A percentile compares a stretch with the other conserved stretches of the same genome.
phyloP scores from a whole-genome alignment of 495 filamentous ascomycete genomes.

The Acidiella bohemica region DNA sequence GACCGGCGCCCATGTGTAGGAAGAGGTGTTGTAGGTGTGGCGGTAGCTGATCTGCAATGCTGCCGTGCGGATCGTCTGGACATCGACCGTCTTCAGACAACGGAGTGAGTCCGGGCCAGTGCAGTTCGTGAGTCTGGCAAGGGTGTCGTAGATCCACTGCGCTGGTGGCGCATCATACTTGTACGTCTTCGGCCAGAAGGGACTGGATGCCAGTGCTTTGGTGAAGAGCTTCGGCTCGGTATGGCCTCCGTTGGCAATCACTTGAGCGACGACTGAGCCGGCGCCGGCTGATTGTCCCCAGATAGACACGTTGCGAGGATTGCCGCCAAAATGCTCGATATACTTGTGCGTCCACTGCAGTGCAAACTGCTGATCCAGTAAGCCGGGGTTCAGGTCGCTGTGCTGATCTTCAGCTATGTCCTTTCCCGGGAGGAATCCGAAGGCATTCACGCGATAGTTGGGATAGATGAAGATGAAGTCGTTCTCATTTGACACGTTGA shows the following conservation, averaged over 20 bases:
- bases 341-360: slow-evolving; percentile 24
- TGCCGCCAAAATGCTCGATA: slow-evolving; percentile 24
- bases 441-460: slow-evolving; percentile 45
- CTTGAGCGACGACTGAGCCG: slow-evolving; percentile 42
- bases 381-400: slow-evolving; percentile 30
- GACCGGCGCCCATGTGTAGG: slow-evolving; percentile 47
- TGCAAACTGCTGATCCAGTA: slow-evolving; percentile 25
- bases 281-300: slow-evolving; percentile 39
- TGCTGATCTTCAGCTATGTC: slow-evolving; percentile 34
- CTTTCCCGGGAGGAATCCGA: slow-evolving; percentile 43
- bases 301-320: slow-evolving; percentile 23
- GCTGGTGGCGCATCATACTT: slow-evolving; percentile 35
- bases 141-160: slow-evolving; percentile 36
- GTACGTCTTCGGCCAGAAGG: slow-evolving; percentile 51
- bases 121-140: slow-evolving; percentile 37
- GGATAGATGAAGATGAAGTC: slow-evolving; percentile 41
- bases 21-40: slow-evolving; percentile 39
- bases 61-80: slow-evolving; percentile 38
- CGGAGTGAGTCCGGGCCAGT: slow-evolving; percentile 28
- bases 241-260: slow-evolving; percentile 35
- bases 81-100: slow-evolving; percentile 38
- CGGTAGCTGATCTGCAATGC: slow-evolving; percentile 32
- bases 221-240: slow-evolving; percentile 24
- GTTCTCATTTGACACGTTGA: slow-evolving; percentile 36
- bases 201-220: slow-evolving; percentile 45